Evolutionary conservation across 306 rosid species (phyloP).

Genomic region (Rubus parviflorus): DNA sequence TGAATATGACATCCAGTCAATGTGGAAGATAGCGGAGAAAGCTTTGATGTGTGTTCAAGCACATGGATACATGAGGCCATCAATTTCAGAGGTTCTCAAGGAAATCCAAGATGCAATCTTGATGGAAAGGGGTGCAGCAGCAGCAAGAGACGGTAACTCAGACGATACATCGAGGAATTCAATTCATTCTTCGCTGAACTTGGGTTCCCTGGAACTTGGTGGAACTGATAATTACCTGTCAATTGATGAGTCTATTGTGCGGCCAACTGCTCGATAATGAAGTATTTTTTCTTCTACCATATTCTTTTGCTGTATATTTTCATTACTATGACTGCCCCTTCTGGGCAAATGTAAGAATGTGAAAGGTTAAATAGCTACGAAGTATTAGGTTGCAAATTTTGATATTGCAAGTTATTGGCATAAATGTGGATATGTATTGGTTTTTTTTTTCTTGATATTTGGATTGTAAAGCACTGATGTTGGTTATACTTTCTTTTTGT

Average conservation of each 20-base stretch:
- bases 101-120: slow-evolving; percentile 92
- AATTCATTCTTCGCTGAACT: slow-evolving; percentile 63
- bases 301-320: slow-evolving; percentile 9
- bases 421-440: background rate
- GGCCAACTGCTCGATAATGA: slow-evolving; percentile 70
- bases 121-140: slow-evolving; percentile 62
- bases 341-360: background rate
- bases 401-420: background rate
- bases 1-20: slow-evolving; percentile 83
- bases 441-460: background rate
- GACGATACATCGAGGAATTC: slow-evolving; percentile 67
- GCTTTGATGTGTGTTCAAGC: slow-evolving; percentile 96
- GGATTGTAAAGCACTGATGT: background rate
- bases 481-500: background rate
- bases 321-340: background rate
- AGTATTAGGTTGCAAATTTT: background rate
- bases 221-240: slow-evolving; percentile 64
- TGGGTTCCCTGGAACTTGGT: slow-evolving; percentile 66
- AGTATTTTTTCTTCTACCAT: background rate
- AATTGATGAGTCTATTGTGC: slow-evolving; percentile 71
- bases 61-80: slow-evolving; percentile 83
- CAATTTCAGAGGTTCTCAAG: slow-evolving; percentile 91
- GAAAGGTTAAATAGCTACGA: background rate
- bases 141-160: slow-evolving; percentile 61
- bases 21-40: slow-evolving; percentile 99